A percentile compares a stretch with the other conserved stretches of the same genome.
Evolutionary conservation across 164 flowering plant species (phyloP).

Genomic region (Pachysandra terminalis): DNA sequence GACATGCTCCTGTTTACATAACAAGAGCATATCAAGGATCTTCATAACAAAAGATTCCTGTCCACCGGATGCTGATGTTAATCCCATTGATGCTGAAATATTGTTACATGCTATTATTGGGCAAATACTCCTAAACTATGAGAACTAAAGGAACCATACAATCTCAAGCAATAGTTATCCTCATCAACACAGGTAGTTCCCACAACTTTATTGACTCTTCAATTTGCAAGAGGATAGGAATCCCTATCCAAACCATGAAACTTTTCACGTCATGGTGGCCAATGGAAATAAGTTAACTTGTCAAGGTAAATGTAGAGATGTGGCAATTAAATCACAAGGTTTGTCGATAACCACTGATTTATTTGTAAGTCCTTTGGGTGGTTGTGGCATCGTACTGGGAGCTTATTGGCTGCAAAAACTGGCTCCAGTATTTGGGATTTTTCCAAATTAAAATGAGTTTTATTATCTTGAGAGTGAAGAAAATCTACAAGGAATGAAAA

Average conservation of each 20-base stretch:
- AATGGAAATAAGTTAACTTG: neutral
- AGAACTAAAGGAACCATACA: neutral
- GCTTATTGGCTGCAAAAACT: neutral
- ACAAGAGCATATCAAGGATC: too few species aligned
- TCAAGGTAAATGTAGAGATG: neutral
- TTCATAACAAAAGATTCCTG: too few species aligned
- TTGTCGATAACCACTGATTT: neutral
- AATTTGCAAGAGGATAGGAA: neutral
- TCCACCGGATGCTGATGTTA: too few species aligned
- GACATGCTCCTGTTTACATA: too few species aligned
- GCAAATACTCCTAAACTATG: neutral
- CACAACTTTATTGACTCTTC: slow-evolving; percentile 4
- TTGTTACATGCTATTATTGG: slow-evolving; percentile 6
- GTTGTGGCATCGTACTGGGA: slow-evolving; percentile 1
- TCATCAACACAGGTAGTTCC: slow-evolving; percentile 5
- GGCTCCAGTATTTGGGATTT: neutral
- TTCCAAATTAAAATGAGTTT: neutral
- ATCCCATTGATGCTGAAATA: too few species aligned
- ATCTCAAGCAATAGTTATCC: neutral
- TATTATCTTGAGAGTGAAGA: neutral
- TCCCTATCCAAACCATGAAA: neutral
- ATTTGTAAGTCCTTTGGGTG: neutral
- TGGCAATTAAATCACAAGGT: too few species aligned
- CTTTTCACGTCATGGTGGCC: neutral
- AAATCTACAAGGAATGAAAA: too few species aligned